These are phyloP conservation scores for Candida khao-thaluensis DNA, from an alignment of 805 yeast genomes.

Conservation along the genomic window DNA sequence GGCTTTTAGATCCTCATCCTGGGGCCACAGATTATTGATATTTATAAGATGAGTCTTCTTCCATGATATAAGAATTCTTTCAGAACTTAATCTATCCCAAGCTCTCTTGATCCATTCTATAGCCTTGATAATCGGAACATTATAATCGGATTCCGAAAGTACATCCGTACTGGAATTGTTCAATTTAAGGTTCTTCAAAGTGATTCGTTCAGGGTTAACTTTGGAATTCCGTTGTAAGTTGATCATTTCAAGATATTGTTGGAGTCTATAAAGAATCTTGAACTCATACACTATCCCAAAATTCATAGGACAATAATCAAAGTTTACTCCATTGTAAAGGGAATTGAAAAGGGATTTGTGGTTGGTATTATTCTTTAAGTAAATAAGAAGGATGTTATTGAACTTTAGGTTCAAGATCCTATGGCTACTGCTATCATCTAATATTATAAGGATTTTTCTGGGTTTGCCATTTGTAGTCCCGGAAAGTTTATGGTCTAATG, in stretches of 20 bases:
- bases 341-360: slow-evolving; percentile 38
- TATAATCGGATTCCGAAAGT: slow-evolving; percentile 40
- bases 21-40: slow-evolving; percentile 29
- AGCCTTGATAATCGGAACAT: slow-evolving; percentile 52
- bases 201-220: not conserved
- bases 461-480: slow-evolving; percentile 27
- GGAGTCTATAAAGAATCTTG: slow-evolving; percentile 54
- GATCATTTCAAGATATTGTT: slow-evolving; percentile 52
- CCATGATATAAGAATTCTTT: slow-evolving; percentile 36
- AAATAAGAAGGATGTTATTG: slow-evolving; percentile 33
- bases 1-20: slow-evolving; percentile 2
- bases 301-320: slow-evolving; percentile 58
- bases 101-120: slow-evolving; percentile 58
- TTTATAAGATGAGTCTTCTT: slow-evolving; percentile 33
- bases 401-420: slow-evolving; percentile 47
- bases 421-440: slow-evolving; percentile 65
- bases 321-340: slow-evolving; percentile 43
- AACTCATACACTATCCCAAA: slow-evolving; percentile 66
- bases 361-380: slow-evolving; percentile 37
- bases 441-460: slow-evolving; percentile 52
- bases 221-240: slow-evolving; percentile 24
- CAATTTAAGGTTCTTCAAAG: slow-evolving; percentile 6
- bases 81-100: slow-evolving; percentile 46
- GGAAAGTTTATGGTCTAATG: slow-evolving; percentile 58
- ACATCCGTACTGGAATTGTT: slow-evolving; percentile 23